These are phyloP conservation scores for Ophiostoma populinum DNA, from an alignment of 2,329 filamentous ascomycete genomes.

Conservation along the genomic window DNA sequence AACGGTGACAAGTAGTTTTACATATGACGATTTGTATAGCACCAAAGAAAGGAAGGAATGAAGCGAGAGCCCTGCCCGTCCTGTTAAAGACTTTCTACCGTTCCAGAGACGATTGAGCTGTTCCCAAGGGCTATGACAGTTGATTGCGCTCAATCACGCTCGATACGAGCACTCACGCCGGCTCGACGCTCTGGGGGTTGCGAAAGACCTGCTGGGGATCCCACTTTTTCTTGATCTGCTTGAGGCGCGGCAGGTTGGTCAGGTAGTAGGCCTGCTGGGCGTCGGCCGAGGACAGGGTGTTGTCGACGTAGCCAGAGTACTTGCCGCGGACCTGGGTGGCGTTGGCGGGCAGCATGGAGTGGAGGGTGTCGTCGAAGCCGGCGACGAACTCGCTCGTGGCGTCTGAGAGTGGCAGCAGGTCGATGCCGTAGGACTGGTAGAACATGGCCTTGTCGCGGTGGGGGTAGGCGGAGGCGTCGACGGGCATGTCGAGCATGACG, in stretches of 20 bases:
- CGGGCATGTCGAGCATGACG: constrained; percentile 36
- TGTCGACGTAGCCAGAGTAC: constrained; percentile 49
- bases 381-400: constrained; percentile 32
- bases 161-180: not conserved
- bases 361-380: constrained; percentile 27
- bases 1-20: too few relatives aligned
- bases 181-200: constrained; percentile 36
- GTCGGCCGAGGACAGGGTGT: constrained; percentile 20
- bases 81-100: too few relatives aligned
- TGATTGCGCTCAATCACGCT: too few relatives aligned
- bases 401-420: constrained; percentile 26
- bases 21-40: too few relatives aligned
- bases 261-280: constrained; percentile 38
- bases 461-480: constrained; percentile 40
- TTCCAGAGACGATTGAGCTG: too few relatives aligned
- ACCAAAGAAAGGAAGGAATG: too few relatives aligned
- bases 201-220: constrained; percentile 38
- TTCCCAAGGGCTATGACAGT: too few relatives aligned
- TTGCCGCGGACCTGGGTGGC: constrained; percentile 26
- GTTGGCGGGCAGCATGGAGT: constrained; percentile 20
- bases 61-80: too few relatives aligned
- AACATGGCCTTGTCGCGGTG: constrained; percentile 49
- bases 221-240: constrained; percentile 30
- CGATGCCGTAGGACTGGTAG: constrained; percentile 43
- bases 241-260: constrained; percentile 28